Evolutionary conservation across 2,329 filamentous ascomycete species (phyloP).

Genomic region (Torrubiellomyces zombiae): DNA sequence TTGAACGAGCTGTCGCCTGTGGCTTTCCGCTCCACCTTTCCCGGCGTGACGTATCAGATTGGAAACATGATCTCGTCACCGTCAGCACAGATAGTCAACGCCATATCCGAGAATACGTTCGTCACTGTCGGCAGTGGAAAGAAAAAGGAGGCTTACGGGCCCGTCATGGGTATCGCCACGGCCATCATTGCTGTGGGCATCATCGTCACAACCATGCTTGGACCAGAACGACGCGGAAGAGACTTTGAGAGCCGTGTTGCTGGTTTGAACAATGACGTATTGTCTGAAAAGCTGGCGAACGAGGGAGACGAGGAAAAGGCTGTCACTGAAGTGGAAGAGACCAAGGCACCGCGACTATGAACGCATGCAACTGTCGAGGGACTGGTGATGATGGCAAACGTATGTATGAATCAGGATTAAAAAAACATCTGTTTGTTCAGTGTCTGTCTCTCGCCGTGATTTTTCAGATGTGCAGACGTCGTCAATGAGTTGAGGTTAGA

Average conservation of each 20-base stretch:
- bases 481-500: too few relatives aligned
- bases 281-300: constrained; percentile 13
- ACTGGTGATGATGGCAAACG: not conserved
- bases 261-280: constrained; percentile 13
- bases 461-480: too few relatives aligned
- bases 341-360: not conserved
- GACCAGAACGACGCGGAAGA: constrained; percentile 58
- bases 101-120: constrained; percentile 46
- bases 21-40: constrained; percentile 54
- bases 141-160: constrained; percentile 52
- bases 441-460: too few relatives aligned
- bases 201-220: constrained; percentile 47
- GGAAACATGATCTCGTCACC: constrained; percentile 61
- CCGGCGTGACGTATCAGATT: constrained; percentile 56
- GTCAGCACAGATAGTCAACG: constrained; percentile 62
- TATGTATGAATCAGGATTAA: too few relatives aligned
- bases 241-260: constrained; percentile 45
- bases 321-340: constrained; percentile 5
- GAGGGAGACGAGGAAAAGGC: constrained; percentile 15
- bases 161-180: constrained; percentile 59
- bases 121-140: constrained; percentile 38
- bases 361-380: not conserved
- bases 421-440: too few relatives aligned
- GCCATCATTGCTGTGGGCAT: constrained; percentile 62
- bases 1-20: constrained; percentile 57